Conservation (phyloP, 2,329 filamentous ascomycete genomes). For the Colletotrichum orbiculare region DNA sequence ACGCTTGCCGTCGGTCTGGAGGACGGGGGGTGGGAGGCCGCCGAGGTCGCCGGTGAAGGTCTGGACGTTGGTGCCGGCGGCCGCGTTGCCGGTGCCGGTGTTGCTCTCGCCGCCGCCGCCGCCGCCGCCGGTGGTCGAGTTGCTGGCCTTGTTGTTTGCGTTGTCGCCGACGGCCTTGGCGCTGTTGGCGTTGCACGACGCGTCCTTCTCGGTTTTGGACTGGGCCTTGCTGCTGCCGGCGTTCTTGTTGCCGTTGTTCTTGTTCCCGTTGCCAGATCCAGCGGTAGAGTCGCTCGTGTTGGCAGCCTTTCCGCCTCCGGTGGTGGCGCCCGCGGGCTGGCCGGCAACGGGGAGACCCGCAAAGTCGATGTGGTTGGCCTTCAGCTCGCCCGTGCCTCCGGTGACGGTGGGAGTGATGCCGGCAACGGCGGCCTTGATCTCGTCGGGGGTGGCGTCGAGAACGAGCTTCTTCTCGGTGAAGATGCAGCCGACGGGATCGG, state of each 20-base stretch:
- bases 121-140: conserved; percentile 25
- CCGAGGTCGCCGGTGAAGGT: conserved; percentile 57
- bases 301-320: conserved; percentile 7
- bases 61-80: conserved; percentile 52
- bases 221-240: neutral
- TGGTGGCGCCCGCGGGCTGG: conserved; percentile 20
- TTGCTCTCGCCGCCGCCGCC: conserved; percentile 29
- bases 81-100: conserved; percentile 35
- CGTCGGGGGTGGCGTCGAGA: conserved; percentile 62
- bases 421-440: conserved; percentile 62
- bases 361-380: conserved; percentile 42
- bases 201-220: too few species aligned
- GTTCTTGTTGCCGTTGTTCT: conserved; percentile 13
- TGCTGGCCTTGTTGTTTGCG: conserved; percentile 22
- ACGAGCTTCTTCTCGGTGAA: conserved; percentile 65
- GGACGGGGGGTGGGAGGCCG: conserved; percentile 54
- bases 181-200: neutral
- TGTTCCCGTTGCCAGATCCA: conserved; percentile 15
- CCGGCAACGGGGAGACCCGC: conserved; percentile 39
- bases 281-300: conserved; percentile 17
- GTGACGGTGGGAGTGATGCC: conserved; percentile 43
- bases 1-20: conserved; percentile 48
- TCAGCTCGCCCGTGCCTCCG: conserved; percentile 46
- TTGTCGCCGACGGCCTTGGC: conserved; percentile 1
- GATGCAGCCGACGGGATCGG: conserved; percentile 66